Evolutionary conservation across 192 early-diverging fungal genomes (phyloP).

Genomic region (Linnemannia schmuckeri): DNA sequence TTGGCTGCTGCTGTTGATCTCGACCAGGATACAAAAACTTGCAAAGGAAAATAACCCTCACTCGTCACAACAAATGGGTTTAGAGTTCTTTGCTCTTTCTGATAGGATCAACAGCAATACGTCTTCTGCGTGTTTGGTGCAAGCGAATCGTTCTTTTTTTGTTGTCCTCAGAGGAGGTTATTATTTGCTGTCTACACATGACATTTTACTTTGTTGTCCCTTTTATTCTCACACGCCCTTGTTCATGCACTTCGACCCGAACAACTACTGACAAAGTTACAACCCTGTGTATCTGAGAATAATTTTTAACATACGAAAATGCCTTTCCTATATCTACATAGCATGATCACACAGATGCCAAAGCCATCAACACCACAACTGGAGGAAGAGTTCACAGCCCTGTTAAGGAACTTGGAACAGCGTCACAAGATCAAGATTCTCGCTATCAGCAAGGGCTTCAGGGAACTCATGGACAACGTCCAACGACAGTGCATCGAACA

Average conservation of each 20-base stretch:
- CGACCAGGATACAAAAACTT: no score
- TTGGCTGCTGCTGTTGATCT: no score
- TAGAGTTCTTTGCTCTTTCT: no score
- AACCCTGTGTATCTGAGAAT: background rate
- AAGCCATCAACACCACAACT: constrained; percentile 53
- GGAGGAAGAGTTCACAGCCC: constrained; percentile 50
- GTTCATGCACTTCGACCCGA: background rate
- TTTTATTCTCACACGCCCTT: background rate
- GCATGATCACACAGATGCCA: constrained; percentile 62
- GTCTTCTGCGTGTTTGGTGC: no score
- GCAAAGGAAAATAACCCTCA: no score
- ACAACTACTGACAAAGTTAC: background rate
- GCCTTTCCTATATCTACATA: constrained; percentile 41
- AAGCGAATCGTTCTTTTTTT: background rate
- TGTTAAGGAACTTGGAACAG: constrained; percentile 52
- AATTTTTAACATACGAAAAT: background rate
- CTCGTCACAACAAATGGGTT: no score
- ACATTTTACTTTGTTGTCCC: background rate
- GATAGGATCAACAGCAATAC: no score
- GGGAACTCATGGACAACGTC: constrained; percentile 38
- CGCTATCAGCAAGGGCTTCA: constrained; percentile 50
- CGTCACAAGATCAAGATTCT: constrained; percentile 53
- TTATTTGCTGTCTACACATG: background rate
- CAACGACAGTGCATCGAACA: constrained; percentile 58
- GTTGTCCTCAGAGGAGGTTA: background rate